These are phyloP conservation scores for Omphalea diandra DNA, from an alignment of 441 rosid genomes.

Conservation along the genomic window DNA sequence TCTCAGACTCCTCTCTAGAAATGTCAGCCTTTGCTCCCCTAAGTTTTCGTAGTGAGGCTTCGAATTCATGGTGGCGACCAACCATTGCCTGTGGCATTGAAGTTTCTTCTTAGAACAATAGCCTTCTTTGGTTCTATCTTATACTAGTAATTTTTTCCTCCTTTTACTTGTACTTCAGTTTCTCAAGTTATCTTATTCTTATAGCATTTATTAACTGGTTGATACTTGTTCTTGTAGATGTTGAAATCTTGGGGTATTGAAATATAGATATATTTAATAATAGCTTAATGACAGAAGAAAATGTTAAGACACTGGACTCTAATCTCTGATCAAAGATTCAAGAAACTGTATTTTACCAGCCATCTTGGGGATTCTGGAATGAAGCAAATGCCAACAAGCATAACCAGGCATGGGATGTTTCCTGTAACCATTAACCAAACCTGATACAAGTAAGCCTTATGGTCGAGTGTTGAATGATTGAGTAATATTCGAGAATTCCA, in stretches of 20 bases:
- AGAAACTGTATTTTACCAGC: conserved; percentile 39
- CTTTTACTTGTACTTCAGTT: too few species aligned
- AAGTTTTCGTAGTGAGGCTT: conserved; percentile 36
- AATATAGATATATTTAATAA: background rate
- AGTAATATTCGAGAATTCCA: too few species aligned
- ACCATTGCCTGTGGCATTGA: conserved; percentile 39
- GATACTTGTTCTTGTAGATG: background rate
- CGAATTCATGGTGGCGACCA: conserved; percentile 33
- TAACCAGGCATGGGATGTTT: conserved; percentile 36
- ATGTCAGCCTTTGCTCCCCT: conserved; percentile 41
- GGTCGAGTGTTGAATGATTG: background rate
- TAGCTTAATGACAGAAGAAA: background rate
- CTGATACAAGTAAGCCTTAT: background rate
- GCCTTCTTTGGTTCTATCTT: too few species aligned
- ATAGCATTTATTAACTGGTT: too few species aligned
- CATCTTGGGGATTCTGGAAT: conserved; percentile 62
- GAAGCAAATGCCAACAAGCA: conserved; percentile 38
- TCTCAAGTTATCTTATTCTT: too few species aligned
- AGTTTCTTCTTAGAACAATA: background rate
- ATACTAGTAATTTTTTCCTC: too few species aligned
- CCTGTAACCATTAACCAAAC: conserved; percentile 26
- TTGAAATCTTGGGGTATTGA: background rate
- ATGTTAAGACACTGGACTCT: background rate
- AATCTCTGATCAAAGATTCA: background rate
- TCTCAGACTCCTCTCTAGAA: conserved; percentile 38